Evolutionary conservation across 1,284 basidiomycete genomes (phyloP), one percentile per base, ranked within the genome.

Genomic region (Wolfiporia cocos): DNA sequence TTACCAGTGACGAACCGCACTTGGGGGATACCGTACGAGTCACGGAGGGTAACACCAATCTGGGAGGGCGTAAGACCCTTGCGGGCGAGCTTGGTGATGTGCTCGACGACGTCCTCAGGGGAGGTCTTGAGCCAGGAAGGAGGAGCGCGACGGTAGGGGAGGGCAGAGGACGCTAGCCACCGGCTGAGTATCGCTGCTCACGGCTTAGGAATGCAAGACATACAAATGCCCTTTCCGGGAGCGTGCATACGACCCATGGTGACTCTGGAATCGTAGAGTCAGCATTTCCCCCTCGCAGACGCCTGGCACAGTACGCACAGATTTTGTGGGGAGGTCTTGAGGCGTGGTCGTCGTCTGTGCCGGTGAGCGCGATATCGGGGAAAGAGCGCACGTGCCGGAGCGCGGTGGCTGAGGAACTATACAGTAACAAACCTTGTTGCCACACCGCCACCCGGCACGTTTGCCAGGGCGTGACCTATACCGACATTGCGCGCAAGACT

Each of bases 1-100:
- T 96, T 97, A 66, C 94, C 95, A 49, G 95, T 98, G 63, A 98
- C 88, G 70, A 91, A 92, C 62, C 93, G 92, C 69, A 98, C 94
- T 66, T 89, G 89, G 65, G 95, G 93, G 61, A 98, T 86, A 62
- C 95, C 95, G 68, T 98, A 91, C 62, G 91, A 92, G 78, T 98
- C 95, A 72, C 95, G 90, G 63, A 99, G 89, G 66, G 87, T 83
- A 55, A 97, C 92, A 81, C 95, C 95, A 66, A 98, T 97, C 70
- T 97, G 92, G 41, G 94, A 98, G 43, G 95, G 95, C 41, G 92
- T 94, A 55, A 96, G 78, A 75, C 95, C 95, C 80, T 96, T 95
- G 69, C 92, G 87, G 48, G 95, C 95, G 60, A 97, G 85, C 75
- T 98, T 98, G 76, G 81, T 77, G 75, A 98, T 98, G 67, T 95